These are phyloP conservation scores for Eragrostis tef DNA, from an alignment of 202 grass and related monocot genomes.

Conservation along the genomic window DNA sequence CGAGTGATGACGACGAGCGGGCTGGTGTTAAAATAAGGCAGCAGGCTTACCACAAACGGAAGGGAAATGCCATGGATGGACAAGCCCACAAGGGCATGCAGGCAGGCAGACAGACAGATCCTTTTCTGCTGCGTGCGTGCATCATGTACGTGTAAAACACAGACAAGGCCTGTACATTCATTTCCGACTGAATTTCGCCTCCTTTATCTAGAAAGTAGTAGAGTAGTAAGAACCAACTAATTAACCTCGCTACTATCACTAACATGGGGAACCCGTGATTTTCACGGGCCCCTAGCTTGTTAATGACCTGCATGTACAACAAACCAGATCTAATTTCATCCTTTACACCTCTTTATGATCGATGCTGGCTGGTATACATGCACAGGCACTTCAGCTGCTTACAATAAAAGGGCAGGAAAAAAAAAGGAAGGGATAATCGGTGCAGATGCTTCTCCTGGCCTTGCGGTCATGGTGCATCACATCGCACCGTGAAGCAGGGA, in stretches of 20 bases:
- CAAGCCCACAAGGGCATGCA: neutral
- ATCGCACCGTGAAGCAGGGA: neutral
- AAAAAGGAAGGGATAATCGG: neutral
- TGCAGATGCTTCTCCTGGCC: slow-evolving; percentile 1
- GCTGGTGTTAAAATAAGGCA: slow-evolving; percentile 12
- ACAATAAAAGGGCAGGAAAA: neutral
- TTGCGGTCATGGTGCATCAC: slow-evolving; percentile 27
- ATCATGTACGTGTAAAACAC: neutral
- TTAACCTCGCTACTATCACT: slow-evolving; percentile 4
- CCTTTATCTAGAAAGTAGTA: neutral
- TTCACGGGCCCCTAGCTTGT: neutral
- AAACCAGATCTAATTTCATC: slow-evolving; percentile 5
- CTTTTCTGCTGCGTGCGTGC: neutral
- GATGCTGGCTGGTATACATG: neutral
- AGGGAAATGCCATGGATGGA: neutral
- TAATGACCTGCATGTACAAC: slow-evolving; percentile 31
- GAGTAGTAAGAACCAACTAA: neutral
- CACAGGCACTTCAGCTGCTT: slow-evolving; percentile 40
- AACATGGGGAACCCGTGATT: neutral
- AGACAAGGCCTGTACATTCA: neutral
- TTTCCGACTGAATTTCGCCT: neutral
- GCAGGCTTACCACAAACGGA: neutral
- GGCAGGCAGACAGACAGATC: neutral
- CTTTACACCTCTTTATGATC: neutral
- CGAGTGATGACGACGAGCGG: neutral